These are phyloP conservation scores for Lactarius trivialis DNA, from an alignment of 768 basidiomycete genomes.

Conservation along the genomic window DNA sequence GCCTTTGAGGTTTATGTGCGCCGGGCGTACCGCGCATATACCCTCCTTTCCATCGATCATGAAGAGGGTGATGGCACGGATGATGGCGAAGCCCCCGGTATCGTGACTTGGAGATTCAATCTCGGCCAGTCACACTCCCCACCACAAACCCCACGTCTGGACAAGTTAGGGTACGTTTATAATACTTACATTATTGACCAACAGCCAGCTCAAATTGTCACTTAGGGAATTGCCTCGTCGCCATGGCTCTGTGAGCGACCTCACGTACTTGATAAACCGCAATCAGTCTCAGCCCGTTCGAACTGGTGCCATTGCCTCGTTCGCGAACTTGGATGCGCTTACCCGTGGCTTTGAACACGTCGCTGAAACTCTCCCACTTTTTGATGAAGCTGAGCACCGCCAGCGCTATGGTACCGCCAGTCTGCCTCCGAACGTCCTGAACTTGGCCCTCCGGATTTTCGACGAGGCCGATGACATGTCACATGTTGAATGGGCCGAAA, in stretches of 20 bases:
- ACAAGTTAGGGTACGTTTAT: slow-evolving; percentile 37
- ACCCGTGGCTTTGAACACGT: slow-evolving; percentile 70
- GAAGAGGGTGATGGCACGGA: slow-evolving; percentile 85
- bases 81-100: slow-evolving; percentile 73
- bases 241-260: slow-evolving; percentile 90
- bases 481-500: slow-evolving; percentile 71
- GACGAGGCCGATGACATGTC: slow-evolving; percentile 69
- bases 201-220: slow-evolving; percentile 2
- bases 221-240: slow-evolving; percentile 54
- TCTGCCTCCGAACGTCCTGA: slow-evolving; percentile 88
- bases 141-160: slow-evolving; percentile 71
- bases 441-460: slow-evolving; percentile 88
- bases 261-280: slow-evolving; percentile 85
- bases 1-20: slow-evolving; percentile 95
- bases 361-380: slow-evolving; percentile 64
- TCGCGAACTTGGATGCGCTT: slow-evolving; percentile 66
- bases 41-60: slow-evolving; percentile 85
- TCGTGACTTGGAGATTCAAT: slow-evolving; percentile 94
- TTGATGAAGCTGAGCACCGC: slow-evolving; percentile 62
- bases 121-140: slow-evolving; percentile 83
- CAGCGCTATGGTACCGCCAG: slow-evolving; percentile 67
- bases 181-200: background rate
- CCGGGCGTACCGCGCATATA: slow-evolving; percentile 93
- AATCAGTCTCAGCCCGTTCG: slow-evolving; percentile 86
- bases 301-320: slow-evolving; percentile 87